These are phyloP conservation scores for Trichoderma sp. DNA, from an alignment of 2,329 filamentous ascomycete genomes.

Conservation along the genomic window DNA sequence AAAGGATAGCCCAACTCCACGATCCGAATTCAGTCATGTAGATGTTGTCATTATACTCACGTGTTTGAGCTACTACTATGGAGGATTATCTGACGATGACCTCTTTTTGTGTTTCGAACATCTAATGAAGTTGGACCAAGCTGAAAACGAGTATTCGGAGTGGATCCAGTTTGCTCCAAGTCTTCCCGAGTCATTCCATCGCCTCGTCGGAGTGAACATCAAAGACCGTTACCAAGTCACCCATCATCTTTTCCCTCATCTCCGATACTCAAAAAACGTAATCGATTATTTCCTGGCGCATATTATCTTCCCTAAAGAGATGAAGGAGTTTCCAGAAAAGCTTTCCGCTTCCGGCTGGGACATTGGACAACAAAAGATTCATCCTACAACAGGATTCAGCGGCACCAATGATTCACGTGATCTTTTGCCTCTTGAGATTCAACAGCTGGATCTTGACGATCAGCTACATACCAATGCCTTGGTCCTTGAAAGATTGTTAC, in stretches of 20 bases:
- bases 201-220: constrained; percentile 58
- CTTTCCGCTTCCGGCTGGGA: constrained; percentile 70
- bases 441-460: constrained; percentile 55
- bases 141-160: constrained; percentile 50
- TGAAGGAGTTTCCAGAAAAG: constrained; percentile 64
- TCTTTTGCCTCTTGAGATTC: constrained; percentile 58
- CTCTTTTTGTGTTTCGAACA: constrained; percentile 50
- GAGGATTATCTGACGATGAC: constrained; percentile 54
- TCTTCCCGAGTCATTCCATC: constrained; percentile 42
- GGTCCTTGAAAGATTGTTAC: constrained; percentile 62
- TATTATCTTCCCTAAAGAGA: constrained; percentile 62
- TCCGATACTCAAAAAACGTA: constrained; percentile 53
- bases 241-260: constrained; percentile 51
- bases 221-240: constrained; percentile 52
- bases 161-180: constrained; percentile 46
- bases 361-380: constrained; percentile 48
- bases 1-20: constrained; percentile 57
- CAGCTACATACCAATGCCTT: constrained; percentile 68
- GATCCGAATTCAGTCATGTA: constrained; percentile 64
- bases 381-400: constrained; percentile 66
- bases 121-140: constrained; percentile 54
- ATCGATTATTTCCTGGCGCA: constrained; percentile 65
- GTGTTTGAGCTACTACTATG: constrained; percentile 57
- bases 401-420: constrained; percentile 66
- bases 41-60: constrained; percentile 61